A percentile compares a stretch with the other conserved stretches of the same genome.
These are phyloP conservation scores for Neoarthrinium moseri DNA, from an alignment of 2,329 filamentous ascomycete species.

Conservation along the genomic window DNA sequence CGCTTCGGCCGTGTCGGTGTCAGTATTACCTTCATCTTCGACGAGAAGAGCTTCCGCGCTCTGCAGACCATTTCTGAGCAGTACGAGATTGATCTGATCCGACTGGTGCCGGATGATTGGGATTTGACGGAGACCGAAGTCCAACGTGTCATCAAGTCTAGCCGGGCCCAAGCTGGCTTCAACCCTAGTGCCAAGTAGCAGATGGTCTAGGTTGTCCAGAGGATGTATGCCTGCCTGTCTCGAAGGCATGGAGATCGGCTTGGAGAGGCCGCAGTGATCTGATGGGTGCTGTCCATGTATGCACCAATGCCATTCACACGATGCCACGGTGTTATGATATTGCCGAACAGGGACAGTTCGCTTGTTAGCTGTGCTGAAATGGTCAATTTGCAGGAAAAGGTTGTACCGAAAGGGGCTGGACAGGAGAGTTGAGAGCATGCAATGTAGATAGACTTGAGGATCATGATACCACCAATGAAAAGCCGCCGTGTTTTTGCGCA, in stretches of 20 bases:
- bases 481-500: too few relatives aligned
- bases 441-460: constrained; percentile 1
- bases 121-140: constrained; percentile 83
- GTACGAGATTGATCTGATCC: constrained; percentile 78
- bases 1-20: constrained; percentile 96
- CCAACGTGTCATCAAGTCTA: constrained; percentile 76
- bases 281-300: too few relatives aligned
- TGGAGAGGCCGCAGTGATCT: too few relatives aligned
- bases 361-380: background rate
- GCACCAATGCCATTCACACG: too few relatives aligned
- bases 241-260: too few relatives aligned
- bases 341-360: too few relatives aligned
- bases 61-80: constrained; percentile 76
- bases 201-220: background rate
- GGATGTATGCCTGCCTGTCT: background rate
- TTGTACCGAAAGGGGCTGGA: background rate
- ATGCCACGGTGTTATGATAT: too few relatives aligned
- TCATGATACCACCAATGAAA: constrained; percentile 5
- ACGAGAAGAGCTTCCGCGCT: constrained; percentile 76
- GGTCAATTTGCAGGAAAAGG: background rate
- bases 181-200: constrained; percentile 33
- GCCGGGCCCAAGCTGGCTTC: constrained; percentile 55
- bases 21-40: constrained; percentile 90
- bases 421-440: background rate
- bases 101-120: constrained; percentile 85